These are phyloP conservation scores for Aureobasidium pullulans DNA, from an alignment of 2,329 filamentous ascomycete species.

Conservation along the genomic window DNA sequence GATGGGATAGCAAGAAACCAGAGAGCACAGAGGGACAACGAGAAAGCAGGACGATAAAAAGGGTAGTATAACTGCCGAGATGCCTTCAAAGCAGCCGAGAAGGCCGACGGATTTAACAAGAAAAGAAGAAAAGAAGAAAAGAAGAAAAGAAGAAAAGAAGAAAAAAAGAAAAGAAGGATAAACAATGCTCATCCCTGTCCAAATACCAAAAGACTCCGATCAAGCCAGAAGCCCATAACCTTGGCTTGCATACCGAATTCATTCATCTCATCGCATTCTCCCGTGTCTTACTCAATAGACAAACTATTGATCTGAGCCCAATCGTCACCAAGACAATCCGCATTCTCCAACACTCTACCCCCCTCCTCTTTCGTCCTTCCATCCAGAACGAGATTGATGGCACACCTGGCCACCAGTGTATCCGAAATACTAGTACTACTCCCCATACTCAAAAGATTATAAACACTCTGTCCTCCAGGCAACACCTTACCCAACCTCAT, in stretches of 20 bases:
- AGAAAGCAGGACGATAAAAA: too few species aligned
- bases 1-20: too few species aligned
- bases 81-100: too few species aligned
- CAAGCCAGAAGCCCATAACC: not conserved
- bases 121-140: too few species aligned
- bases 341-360: constrained; percentile 29
- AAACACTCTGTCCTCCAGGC: constrained; percentile 24
- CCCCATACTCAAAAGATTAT: constrained; percentile 25
- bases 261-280: not conserved
- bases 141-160: too few species aligned
- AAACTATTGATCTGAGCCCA: constrained; percentile 28
- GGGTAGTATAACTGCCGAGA: too few species aligned
- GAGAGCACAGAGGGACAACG: too few species aligned
- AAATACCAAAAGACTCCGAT: not conserved
- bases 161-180: too few species aligned
- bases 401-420: constrained; percentile 25
- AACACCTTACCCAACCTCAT: constrained; percentile 28
- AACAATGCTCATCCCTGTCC: too few species aligned
- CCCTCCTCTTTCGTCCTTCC: constrained; percentile 24
- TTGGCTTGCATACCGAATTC: not conserved
- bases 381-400: constrained; percentile 24
- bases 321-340: constrained; percentile 28
- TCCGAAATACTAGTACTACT: constrained; percentile 25
- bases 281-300: not conserved
- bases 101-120: too few species aligned